These are phyloP conservation scores for Priceomyces medius DNA, from an alignment of 805 yeast species.

Conservation along the genomic window DNA sequence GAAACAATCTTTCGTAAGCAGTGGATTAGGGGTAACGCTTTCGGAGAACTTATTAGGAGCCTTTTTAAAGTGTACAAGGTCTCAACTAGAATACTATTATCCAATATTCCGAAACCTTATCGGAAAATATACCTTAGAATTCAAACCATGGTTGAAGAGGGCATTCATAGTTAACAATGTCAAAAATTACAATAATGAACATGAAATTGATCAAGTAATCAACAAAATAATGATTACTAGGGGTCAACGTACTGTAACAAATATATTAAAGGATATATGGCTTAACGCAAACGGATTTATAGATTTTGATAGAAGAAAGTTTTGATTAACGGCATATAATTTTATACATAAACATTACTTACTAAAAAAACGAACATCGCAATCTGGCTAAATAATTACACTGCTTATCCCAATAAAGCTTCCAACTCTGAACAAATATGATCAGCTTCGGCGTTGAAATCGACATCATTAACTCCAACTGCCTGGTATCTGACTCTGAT, in stretches of 20 bases:
- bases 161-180: slow-evolving; percentile 10
- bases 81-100: slow-evolving; percentile 58
- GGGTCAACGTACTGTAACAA: slow-evolving; percentile 62
- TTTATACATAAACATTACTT: slow-evolving; percentile 1
- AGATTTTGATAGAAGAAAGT: slow-evolving; percentile 28
- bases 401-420: slow-evolving; percentile 14
- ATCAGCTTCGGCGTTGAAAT: slow-evolving; percentile 60
- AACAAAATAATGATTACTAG: slow-evolving; percentile 61
- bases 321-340: slow-evolving; percentile 2
- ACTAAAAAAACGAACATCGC: background rate
- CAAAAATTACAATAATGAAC: slow-evolving; percentile 19
- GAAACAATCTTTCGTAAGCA: slow-evolving; percentile 19
- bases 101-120: slow-evolving; percentile 49
- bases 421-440: slow-evolving; percentile 50
- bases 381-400: background rate
- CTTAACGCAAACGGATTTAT: slow-evolving; percentile 55
- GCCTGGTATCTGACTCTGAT: slow-evolving; percentile 75
- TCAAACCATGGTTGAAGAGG: slow-evolving; percentile 45
- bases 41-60: slow-evolving; percentile 26
- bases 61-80: slow-evolving; percentile 50
- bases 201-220: slow-evolving; percentile 41
- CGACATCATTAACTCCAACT: slow-evolving; percentile 50
- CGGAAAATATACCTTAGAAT: slow-evolving; percentile 47
- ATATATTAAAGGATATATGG: slow-evolving; percentile 64
- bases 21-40: slow-evolving; percentile 22